A percentile compares a stretch with the other conserved stretches of the same genome.
These are phyloP conservation scores for Oryza brachyantha DNA, from an alignment of 176 grass and related monocot species.

Conservation along the genomic window DNA sequence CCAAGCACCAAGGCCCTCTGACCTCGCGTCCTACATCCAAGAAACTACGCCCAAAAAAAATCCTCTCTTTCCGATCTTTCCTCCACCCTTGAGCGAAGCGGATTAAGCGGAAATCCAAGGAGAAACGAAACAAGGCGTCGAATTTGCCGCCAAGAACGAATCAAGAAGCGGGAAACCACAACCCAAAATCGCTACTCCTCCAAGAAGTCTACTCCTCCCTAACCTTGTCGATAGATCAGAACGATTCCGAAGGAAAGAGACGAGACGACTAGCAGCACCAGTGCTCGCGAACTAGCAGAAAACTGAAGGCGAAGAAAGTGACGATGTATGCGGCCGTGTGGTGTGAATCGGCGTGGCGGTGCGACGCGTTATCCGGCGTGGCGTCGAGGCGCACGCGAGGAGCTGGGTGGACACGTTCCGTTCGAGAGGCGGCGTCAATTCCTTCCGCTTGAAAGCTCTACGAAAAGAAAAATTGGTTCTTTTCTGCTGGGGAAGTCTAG, in stretches of 20 bases:
- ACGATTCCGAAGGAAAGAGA: too few relatives aligned
- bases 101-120: conserved; percentile 26
- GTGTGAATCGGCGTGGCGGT: conserved; percentile 5
- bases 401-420: conserved; percentile 25
- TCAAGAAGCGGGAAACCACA: conserved; percentile 4
- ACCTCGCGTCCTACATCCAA: not conserved
- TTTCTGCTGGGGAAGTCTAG: not conserved
- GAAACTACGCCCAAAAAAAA: not conserved
- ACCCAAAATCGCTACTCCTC: not conserved
- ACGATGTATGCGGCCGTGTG: not conserved
- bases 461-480: not conserved
- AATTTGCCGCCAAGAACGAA: conserved; percentile 32
- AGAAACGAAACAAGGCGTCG: not conserved
- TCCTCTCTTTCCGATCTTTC: conserved; percentile 10
- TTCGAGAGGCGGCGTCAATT: conserved; percentile 4
- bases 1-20: conserved; percentile 12
- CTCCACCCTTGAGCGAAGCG: not conserved
- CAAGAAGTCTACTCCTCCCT: not conserved
- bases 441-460: not conserved
- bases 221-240: not conserved
- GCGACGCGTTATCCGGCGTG: conserved; percentile 26
- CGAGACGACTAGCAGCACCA: not conserved
- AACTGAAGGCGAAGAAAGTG: not conserved
- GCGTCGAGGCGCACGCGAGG: conserved; percentile 5
- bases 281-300: not conserved